Evolutionary conservation across 2,329 filamentous ascomycete genomes (phyloP).

Genomic region (Penicillium sp.): DNA sequence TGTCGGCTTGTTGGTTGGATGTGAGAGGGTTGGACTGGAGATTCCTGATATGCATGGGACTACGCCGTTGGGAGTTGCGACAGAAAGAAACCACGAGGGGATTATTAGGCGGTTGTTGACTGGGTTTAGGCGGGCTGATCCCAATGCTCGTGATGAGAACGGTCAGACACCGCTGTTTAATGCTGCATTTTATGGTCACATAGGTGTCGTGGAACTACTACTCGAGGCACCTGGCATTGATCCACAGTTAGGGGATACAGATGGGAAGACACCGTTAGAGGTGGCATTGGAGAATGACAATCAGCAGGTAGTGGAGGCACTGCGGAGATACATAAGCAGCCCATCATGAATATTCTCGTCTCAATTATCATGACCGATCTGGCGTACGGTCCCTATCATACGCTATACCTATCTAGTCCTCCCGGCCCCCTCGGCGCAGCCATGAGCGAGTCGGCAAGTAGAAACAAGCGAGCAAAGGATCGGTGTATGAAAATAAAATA

Average conservation of each 20-base stretch:
- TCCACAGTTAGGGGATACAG: background rate
- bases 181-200: conserved; percentile 17
- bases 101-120: conserved; percentile 14
- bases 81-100: conserved; percentile 6
- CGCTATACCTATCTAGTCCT: conserved; percentile 2
- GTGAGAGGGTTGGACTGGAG: conserved; percentile 19
- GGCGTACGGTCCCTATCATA: background rate
- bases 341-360: background rate
- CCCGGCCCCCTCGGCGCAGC: background rate
- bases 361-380: background rate
- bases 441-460: background rate
- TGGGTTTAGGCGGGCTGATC: conserved; percentile 13
- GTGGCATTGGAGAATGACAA: conserved; percentile 4
- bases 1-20: conserved; percentile 14
- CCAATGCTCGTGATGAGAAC: conserved; percentile 19
- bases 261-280: conserved; percentile 1
- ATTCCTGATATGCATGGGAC: conserved; percentile 20
- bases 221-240: conserved; percentile 17
- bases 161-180: conserved; percentile 20
- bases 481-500: background rate
- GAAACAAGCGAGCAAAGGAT: background rate
- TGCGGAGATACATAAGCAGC: background rate
- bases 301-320: background rate
- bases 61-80: conserved; percentile 21
- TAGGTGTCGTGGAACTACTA: conserved; percentile 15